Conservation (phyloP, 2,329 filamentous ascomycete genomes). For the Cercospora zeina region DNA sequence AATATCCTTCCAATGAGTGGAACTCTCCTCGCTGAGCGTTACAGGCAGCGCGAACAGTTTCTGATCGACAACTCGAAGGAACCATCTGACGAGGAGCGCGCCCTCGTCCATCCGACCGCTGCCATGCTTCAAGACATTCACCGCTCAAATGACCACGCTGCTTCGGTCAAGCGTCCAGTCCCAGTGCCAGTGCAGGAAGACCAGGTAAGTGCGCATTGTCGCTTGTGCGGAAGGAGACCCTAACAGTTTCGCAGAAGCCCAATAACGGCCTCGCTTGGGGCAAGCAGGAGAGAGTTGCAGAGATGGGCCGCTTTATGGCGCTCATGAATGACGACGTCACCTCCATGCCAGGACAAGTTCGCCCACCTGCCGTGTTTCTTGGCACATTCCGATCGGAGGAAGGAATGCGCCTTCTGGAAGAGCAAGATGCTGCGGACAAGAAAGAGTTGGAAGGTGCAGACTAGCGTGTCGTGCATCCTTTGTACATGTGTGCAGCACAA, state of each 20-base stretch:
- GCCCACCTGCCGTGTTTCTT: conserved; percentile 6
- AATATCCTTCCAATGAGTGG: conserved; percentile 15
- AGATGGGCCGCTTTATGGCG: conserved; percentile 21
- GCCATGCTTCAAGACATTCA: neutral
- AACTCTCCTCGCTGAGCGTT: conserved; percentile 16
- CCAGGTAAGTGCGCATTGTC: neutral
- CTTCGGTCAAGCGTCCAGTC: conserved; percentile 1
- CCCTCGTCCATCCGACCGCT: neutral
- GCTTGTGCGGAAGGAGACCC: neutral
- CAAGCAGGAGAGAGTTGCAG: conserved; percentile 19
- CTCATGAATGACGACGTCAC: conserved; percentile 13
- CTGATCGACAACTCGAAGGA: neutral
- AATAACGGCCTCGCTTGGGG: conserved; percentile 7
- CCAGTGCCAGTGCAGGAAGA: neutral
- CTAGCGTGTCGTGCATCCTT: neutral
- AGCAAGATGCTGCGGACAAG: neutral
- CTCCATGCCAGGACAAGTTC: conserved; percentile 5
- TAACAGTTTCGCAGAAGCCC: neutral
- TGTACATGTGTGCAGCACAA: neutral
- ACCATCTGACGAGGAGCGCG: neutral
- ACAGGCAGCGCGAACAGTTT: conserved; percentile 1
- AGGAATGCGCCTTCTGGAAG: neutral
- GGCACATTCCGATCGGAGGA: conserved; percentile 10
- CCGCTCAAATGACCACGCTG: neutral
- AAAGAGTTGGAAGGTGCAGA: conserved; percentile 6